These are phyloP conservation scores for Vanilla planifolia DNA, from an alignment of 106 monocot genomes.

Conservation along the genomic window DNA sequence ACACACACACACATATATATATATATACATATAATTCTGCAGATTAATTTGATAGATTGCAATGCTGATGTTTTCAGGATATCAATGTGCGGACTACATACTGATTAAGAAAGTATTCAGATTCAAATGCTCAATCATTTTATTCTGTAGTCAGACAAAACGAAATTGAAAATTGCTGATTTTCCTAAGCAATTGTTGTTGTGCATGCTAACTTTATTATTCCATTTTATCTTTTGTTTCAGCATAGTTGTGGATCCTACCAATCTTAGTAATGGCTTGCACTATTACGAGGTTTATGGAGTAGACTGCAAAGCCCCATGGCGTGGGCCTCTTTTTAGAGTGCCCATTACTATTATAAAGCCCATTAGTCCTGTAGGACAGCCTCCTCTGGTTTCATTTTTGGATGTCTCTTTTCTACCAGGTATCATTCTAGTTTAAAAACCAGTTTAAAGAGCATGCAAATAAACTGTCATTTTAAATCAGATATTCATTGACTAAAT, in stretches of 20 bases:
- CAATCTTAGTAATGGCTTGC: conserved; percentile 63
- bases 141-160: too few species aligned
- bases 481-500: too few species aligned
- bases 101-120: too few species aligned
- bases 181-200: not conserved
- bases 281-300: conserved; percentile 87
- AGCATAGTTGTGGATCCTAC: conserved; percentile 90
- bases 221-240: conserved; percentile 15
- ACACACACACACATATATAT: too few species aligned
- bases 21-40: too few species aligned
- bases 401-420: conserved; percentile 57
- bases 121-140: too few species aligned
- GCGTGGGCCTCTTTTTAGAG: conserved; percentile 89
- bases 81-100: too few species aligned
- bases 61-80: too few species aligned
- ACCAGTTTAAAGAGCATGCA: not conserved
- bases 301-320: conserved; percentile 79
- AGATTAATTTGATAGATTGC: too few species aligned
- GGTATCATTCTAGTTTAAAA: conserved; percentile 41
- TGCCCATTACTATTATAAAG: conserved; percentile 84
- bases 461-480: too few species aligned
- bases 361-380: conserved; percentile 36
- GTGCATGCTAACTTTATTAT: not conserved
- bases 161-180: not conserved
- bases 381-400: conserved; percentile 49